A percentile compares a stretch with the other conserved stretches of the same genome.
Evolutionary conservation across 495 filamentous ascomycete species (phyloP).

Genomic region (Elaphomyces granulatus): DNA sequence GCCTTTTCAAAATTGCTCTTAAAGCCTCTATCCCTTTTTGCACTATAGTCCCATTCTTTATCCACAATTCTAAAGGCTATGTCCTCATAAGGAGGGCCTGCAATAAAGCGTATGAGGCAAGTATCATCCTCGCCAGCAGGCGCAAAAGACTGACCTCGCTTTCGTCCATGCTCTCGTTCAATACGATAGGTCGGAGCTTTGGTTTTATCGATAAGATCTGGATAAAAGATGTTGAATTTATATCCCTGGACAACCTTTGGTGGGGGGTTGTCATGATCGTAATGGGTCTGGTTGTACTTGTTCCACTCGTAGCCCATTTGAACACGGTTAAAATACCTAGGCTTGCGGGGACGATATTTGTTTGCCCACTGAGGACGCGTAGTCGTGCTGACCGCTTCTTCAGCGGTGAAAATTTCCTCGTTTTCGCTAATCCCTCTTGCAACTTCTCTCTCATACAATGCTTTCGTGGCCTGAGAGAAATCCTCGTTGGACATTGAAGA

Average conservation of each 20-base stretch:
- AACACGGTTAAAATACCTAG: constrained; percentile 92
- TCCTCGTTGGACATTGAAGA: constrained; percentile 64
- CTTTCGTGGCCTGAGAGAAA: constrained; percentile 82
- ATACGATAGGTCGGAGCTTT: constrained; percentile 93
- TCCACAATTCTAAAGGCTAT: constrained; percentile 97
- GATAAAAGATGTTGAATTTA: constrained; percentile 99
- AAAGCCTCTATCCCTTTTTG: constrained; percentile 88
- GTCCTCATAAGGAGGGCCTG: constrained; percentile 92
- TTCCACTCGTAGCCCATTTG: constrained; percentile 99
- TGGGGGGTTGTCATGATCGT: constrained; percentile 96
- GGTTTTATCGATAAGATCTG: constrained; percentile 90
- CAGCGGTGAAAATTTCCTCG: constrained; percentile 90
- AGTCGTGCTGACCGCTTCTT: constrained; percentile 60
- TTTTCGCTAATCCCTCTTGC: constrained; percentile 84
- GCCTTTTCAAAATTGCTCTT: constrained; percentile 97
- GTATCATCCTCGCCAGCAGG: constrained; percentile 97
- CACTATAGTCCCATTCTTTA: constrained; percentile 97
- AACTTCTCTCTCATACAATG: constrained; percentile 83
- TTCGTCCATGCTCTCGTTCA: constrained; percentile 77
- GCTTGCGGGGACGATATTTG: constrained; percentile 86
- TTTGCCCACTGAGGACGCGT: constrained; percentile 67
- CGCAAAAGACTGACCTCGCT: constrained; percentile 80
- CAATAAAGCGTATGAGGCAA: constrained; percentile 90
- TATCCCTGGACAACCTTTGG: constrained; percentile 98
- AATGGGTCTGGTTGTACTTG: constrained; percentile 99